Conservation (phyloP, 176 grass and related monocot species). For the Miscanthus lutarioriparius region DNA sequence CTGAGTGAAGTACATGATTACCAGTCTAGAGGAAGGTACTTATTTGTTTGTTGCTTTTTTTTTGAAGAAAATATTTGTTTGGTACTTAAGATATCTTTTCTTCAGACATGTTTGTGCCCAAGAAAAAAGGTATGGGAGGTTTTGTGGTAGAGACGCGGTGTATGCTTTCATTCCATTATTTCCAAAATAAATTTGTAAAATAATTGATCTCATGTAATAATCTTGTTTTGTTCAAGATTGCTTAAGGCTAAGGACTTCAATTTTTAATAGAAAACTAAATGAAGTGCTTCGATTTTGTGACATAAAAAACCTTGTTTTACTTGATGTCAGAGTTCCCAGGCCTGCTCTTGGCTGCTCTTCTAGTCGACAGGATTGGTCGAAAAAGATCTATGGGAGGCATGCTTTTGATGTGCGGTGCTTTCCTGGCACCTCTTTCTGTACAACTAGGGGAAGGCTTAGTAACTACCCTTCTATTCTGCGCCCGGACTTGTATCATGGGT, state of each 20-base stretch:
- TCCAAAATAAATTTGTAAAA: not conserved
- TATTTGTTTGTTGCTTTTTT: not conserved
- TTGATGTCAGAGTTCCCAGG: constrained; percentile 65
- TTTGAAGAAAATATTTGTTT: not conserved
- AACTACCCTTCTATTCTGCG: constrained; percentile 69
- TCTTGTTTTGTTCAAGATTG: not conserved
- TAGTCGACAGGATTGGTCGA: constrained; percentile 69
- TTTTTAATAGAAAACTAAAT: not conserved
- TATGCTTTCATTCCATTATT: not conserved
- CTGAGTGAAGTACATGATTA: not conserved
- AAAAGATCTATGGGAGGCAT: constrained; percentile 58
- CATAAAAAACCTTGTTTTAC: constrained; percentile 19
- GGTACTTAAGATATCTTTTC: not conserved
- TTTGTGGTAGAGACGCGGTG: not conserved
- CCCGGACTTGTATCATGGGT: constrained; percentile 51
- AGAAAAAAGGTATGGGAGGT: not conserved
- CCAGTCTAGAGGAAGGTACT: not conserved
- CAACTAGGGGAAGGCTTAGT: constrained; percentile 52
- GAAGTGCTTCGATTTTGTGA: not conserved
- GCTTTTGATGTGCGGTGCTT: constrained; percentile 52
- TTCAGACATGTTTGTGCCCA: not conserved
- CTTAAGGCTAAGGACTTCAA: not conserved
- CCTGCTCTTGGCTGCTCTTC: constrained; percentile 53
- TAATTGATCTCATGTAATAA: not conserved
- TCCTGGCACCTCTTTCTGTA: constrained; percentile 53